phyloP scores from a whole-genome alignment of 306 rosid genomes.

The Lathyrus sativus region DNA sequence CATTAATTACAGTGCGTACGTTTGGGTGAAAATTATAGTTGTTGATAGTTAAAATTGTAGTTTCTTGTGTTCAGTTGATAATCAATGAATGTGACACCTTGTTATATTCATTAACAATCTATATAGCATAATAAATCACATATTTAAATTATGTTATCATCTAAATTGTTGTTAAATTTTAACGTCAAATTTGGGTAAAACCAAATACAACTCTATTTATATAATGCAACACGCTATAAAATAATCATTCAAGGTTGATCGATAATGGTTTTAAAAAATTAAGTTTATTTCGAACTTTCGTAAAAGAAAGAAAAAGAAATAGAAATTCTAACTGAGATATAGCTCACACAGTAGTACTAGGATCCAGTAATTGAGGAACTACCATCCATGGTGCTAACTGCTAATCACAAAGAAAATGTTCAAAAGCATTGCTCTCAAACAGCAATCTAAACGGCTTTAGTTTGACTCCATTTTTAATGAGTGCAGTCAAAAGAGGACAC shows the following conservation, averaged over 20 bases:
- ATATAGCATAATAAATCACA: too few relatives aligned
- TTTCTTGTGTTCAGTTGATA: too few relatives aligned
- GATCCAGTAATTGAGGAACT: not conserved
- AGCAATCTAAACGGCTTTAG: not conserved
- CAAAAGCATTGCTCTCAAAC: conserved; percentile 13
- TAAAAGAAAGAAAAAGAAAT: not conserved
- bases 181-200: too few relatives aligned
- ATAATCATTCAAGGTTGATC: not conserved
- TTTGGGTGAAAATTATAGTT: too few relatives aligned
- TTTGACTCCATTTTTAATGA: not conserved
- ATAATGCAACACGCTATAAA: not conserved
- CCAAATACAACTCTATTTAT: too few relatives aligned
- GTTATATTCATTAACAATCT: too few relatives aligned
- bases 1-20: too few relatives aligned
- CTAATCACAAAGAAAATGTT: not conserved
- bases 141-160: too few relatives aligned
- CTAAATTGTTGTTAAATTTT: too few relatives aligned
- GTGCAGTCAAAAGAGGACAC: conserved; percentile 4
- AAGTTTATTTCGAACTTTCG: not conserved
- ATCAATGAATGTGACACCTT: too few relatives aligned
- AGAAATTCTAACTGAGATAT: not conserved
- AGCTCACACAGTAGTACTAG: not conserved
- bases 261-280: not conserved
- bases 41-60: too few relatives aligned
- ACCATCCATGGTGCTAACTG: not conserved